Conservation (phyloP, 495 filamentous ascomycete species). For the Xylaria cubensis region DNA sequence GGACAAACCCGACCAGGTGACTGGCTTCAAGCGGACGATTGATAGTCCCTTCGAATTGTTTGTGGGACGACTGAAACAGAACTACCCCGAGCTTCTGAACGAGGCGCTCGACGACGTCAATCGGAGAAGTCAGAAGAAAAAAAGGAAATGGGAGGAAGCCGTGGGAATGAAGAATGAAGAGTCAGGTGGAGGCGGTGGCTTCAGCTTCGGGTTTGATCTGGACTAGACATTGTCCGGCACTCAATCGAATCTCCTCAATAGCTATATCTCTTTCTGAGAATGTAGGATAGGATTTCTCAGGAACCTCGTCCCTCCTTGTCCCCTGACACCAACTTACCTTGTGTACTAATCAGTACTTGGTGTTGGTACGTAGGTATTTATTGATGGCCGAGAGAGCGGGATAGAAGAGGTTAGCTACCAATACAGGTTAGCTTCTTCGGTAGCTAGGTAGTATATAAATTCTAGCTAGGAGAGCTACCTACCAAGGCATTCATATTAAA, state of each 20-base stretch:
- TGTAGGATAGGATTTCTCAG: background rate
- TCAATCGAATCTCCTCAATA: background rate
- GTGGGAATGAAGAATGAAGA: constrained; percentile 57
- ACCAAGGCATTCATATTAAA: background rate
- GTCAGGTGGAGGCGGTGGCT: constrained; percentile 60
- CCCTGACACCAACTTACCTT: background rate
- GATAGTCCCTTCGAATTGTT: constrained; percentile 78
- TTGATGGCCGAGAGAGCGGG: background rate
- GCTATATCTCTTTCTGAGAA: background rate
- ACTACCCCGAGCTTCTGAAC: constrained; percentile 69
- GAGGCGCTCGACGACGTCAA: constrained; percentile 69
- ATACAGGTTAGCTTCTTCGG: too few species aligned
- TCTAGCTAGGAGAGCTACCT: background rate
- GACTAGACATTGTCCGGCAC: constrained; percentile 46
- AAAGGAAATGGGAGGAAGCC: constrained; percentile 86
- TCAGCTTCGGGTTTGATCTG: constrained; percentile 73
- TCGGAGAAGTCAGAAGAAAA: constrained; percentile 66
- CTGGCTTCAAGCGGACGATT: constrained; percentile 80
- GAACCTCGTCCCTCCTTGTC: background rate
- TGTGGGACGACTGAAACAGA: constrained; percentile 67
- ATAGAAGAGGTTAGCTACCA: background rate
- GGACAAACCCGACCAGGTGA: constrained; percentile 83
- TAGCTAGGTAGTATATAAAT: background rate
- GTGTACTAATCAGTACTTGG: background rate
- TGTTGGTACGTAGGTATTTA: background rate